These are phyloP conservation scores for Murraya paniculata DNA, from an alignment of 345 rosid species.

Conservation along the genomic window DNA sequence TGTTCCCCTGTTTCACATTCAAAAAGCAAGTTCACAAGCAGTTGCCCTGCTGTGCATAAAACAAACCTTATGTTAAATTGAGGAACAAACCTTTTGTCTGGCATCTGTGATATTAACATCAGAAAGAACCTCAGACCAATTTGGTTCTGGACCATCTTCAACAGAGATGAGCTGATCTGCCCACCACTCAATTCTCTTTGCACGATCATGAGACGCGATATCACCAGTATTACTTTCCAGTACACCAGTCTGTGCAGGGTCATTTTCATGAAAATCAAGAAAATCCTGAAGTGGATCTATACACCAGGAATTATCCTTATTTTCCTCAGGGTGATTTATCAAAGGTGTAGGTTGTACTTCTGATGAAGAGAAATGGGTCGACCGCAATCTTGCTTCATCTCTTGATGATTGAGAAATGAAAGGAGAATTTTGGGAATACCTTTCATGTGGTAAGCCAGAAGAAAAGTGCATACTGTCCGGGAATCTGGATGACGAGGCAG, in stretches of 20 bases:
- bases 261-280: constrained; percentile 47
- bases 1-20: neutral
- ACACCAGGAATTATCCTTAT: constrained; percentile 49
- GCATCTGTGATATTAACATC: constrained; percentile 40
- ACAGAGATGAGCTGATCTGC: constrained; percentile 59
- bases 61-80: neutral
- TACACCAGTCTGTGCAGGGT: constrained; percentile 37
- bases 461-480: constrained; percentile 29
- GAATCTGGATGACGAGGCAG: constrained; percentile 36
- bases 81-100: constrained; percentile 51
- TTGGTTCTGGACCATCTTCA: constrained; percentile 54
- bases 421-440: constrained; percentile 36
- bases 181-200: constrained; percentile 55
- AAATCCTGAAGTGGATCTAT: constrained; percentile 48
- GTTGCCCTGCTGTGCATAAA: neutral
- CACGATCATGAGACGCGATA: constrained; percentile 37
- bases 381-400: constrained; percentile 28
- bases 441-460: constrained; percentile 33
- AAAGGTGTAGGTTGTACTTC: constrained; percentile 35
- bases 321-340: constrained; percentile 36
- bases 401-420: constrained; percentile 37
- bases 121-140: constrained; percentile 68
- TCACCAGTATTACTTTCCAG: constrained; percentile 41
- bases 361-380: constrained; percentile 25
- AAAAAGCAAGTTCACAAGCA: constrained; percentile 1